Conservation (phyloP, 2,329 filamentous ascomycete genomes). For the Alternaria metachromatica region DNA sequence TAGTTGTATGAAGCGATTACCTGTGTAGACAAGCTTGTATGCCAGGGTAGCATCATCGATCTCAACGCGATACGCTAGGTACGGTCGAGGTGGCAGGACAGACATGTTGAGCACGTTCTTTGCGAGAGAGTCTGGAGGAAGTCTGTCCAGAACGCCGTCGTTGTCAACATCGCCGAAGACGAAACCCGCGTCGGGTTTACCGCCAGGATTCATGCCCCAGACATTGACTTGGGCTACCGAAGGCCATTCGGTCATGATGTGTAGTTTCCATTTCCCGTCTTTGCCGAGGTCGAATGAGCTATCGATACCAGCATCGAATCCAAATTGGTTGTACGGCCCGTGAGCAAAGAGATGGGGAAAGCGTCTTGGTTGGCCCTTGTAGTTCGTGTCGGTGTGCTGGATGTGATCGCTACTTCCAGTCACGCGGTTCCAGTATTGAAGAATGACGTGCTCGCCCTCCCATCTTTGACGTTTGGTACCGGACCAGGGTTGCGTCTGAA, state of each 20-base stretch:
- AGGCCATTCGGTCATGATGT: slow-evolving; percentile 50
- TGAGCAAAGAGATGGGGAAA: slow-evolving; percentile 64
- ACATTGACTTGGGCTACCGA: neutral
- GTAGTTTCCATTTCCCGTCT: neutral
- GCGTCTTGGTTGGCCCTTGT: slow-evolving; percentile 51
- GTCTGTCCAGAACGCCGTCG: neutral
- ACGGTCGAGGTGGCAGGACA: neutral
- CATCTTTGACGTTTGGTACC: slow-evolving; percentile 66
- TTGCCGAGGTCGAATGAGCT: neutral
- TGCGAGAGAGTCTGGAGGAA: neutral
- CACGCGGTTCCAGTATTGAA: slow-evolving; percentile 68
- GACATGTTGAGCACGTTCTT: neutral
- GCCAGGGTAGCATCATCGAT: neutral
- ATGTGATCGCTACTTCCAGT: slow-evolving; percentile 66
- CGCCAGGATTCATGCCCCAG: neutral
- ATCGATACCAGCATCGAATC: neutral
- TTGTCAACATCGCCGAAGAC: neutral
- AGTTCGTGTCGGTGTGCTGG: slow-evolving; percentile 64
- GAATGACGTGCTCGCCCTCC: slow-evolving; percentile 66
- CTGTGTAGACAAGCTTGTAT: neutral
- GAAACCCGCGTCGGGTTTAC: neutral
- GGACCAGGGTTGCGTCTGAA: slow-evolving; percentile 54
- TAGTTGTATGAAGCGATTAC: neutral
- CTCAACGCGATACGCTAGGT: neutral
- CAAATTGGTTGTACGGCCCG: neutral